Percentiles rank a stretch among this genome's conserved stretches.
Evolutionary conservation across 306 rosid genomes (phyloP).

Genomic region (Comarum palustre): DNA sequence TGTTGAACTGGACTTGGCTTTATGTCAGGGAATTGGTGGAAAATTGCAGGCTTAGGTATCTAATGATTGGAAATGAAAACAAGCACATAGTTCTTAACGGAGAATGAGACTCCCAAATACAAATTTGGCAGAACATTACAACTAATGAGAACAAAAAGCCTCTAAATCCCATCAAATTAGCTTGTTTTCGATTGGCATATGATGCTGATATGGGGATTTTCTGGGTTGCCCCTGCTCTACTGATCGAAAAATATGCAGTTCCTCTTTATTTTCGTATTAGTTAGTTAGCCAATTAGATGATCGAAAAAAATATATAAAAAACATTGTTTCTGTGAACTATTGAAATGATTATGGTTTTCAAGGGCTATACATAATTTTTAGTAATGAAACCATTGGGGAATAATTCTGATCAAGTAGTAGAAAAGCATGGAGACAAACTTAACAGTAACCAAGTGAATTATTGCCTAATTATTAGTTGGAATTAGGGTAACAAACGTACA

Average conservation of each 20-base stretch:
- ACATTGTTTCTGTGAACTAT: background rate
- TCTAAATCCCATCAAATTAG: background rate
- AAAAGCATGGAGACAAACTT: constrained; percentile 34
- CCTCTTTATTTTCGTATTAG: background rate
- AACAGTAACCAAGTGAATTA: constrained; percentile 15
- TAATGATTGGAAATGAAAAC: background rate
- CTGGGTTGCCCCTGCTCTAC: background rate
- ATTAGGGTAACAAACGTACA: constrained; percentile 23
- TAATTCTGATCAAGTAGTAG: constrained; percentile 30
- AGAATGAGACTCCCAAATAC: constrained; percentile 1
- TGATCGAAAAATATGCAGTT: background rate
- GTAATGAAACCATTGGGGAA: constrained; percentile 16
- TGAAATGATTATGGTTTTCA: background rate
- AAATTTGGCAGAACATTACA: background rate
- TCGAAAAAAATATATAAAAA: background rate
- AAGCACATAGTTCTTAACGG: background rate
- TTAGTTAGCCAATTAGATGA: background rate
- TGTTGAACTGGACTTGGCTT: constrained; percentile 1
- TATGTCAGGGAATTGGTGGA: background rate
- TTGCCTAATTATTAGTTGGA: constrained; percentile 18
- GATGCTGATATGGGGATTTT: background rate
- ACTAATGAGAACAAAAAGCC: background rate
- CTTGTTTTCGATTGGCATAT: background rate
- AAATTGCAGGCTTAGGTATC: background rate
- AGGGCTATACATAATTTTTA: background rate